phyloP scores from a whole-genome alignment of 768 basidiomycete genomes.

The Macrolepiota fuliginosa region DNA sequence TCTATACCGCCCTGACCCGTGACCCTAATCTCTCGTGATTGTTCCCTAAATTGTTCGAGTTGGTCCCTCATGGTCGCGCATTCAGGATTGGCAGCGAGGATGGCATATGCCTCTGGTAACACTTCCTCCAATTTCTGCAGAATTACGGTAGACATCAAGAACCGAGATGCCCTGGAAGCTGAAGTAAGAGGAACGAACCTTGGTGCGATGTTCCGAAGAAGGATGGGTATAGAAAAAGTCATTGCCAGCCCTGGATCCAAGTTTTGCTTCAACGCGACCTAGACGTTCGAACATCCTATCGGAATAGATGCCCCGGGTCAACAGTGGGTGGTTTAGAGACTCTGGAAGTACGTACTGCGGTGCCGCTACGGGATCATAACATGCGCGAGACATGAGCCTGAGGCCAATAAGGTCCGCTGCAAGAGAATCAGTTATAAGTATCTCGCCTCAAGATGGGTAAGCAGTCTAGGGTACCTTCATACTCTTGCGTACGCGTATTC shows the following conservation, averaged over 20 bases:
- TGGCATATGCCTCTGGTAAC: constrained; percentile 55
- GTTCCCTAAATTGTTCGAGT: constrained; percentile 29
- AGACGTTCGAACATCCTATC: constrained; percentile 72
- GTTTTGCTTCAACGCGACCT: constrained; percentile 49
- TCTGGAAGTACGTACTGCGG: constrained; percentile 50
- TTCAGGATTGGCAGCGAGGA: constrained; percentile 52
- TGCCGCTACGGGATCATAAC: constrained; percentile 79
- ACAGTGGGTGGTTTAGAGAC: background rate
- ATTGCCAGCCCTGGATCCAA: constrained; percentile 20
- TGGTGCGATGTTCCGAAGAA: constrained; percentile 63
- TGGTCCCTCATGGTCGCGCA: constrained; percentile 44
- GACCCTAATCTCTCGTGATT: background rate
- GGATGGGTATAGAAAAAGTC: constrained; percentile 87
- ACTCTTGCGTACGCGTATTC: constrained; percentile 78
- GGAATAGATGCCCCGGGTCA: background rate
- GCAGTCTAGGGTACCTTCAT: constrained; percentile 54
- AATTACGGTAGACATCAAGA: background rate
- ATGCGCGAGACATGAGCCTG: constrained; percentile 76
- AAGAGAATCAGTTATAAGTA: background rate
- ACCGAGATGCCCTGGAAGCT: background rate
- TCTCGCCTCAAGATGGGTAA: background rate
- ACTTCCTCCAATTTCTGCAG: constrained; percentile 48
- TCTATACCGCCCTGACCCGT: background rate
- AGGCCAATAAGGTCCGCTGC: constrained; percentile 87
- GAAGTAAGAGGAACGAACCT: constrained; percentile 40